Base-by-base conservation (phyloP, 345 rosid genomes). In the Brassica carinata region DNA sequence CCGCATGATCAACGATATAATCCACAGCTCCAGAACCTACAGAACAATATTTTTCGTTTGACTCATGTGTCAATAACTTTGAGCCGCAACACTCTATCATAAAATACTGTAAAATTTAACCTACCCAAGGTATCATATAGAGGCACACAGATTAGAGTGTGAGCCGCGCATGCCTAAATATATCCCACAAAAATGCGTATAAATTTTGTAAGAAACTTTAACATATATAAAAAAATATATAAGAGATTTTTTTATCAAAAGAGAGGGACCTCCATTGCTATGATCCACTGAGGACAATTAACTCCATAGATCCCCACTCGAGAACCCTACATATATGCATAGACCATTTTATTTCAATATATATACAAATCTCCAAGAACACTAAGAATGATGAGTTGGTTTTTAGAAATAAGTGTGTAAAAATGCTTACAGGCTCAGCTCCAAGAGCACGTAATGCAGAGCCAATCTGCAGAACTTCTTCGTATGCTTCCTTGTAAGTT, bases 51-150 rank as follows among this genome's bases (percentile, higher is more conserved):
- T 5, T 11, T 34, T 53, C 15, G 13, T 71, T 70, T 17, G 2
- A 29, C 2, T 78, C 43, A 7, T 11, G 58, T 7, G 23, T 40
- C 48, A 40, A 40, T 40, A 40, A 40, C 48, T 9, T 11, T 9
- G 48, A 40, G 48, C 48, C 48, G 14, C 48, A 40, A 40, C 48
- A 40, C 48, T 40, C 6, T 5, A 40, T 3, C 10, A 40, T 40
- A 40, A 40, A 40, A 9, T 40, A 40, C 48, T 40, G 48, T 10
- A 40, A n/a, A 15, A 7, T 2, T 71, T 8, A 30, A 53, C 62
- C 79, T 90, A 95, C 99, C 99, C 13, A 96, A 90, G 23, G 97
- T 93, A 80, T 96, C 99, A 83, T 95, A 95, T 48, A 95, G 94
- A 72, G 99, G 99, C 73, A 95, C 99, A 76, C 96, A 93, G 48